These are phyloP conservation scores for Peronospora destructor DNA, from an alignment of 352 stramenopile genomes.

Conservation along the genomic window DNA sequence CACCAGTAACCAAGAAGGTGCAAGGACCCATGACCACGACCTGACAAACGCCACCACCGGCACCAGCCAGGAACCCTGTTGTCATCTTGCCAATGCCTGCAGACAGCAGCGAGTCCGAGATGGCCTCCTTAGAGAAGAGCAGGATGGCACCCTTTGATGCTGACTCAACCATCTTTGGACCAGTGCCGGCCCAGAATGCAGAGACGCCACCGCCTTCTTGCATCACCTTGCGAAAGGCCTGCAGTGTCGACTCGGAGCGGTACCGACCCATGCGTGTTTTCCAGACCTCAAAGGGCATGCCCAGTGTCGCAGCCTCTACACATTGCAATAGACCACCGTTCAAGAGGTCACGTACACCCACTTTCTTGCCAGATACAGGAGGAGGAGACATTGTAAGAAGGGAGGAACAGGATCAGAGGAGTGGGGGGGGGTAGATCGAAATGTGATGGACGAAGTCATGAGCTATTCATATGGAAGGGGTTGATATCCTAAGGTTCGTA, in stretches of 20 bases:
- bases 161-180: conserved; percentile 89
- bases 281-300: conserved; percentile 91
- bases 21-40: conserved; percentile 87
- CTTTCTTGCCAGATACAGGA: conserved; percentile 68
- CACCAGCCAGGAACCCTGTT: conserved; percentile 78
- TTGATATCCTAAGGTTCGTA: conserved; percentile 10
- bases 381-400: conserved; percentile 29
- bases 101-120: conserved; percentile 70
- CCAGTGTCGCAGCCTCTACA: conserved; percentile 82
- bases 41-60: conserved; percentile 82
- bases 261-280: conserved; percentile 90
- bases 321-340: conserved; percentile 84
- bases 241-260: conserved; percentile 65
- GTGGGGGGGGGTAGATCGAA: not conserved
- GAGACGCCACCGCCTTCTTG: conserved; percentile 67
- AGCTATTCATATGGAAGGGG: too few relatives aligned
- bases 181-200: conserved; percentile 85
- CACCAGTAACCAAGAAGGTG: conserved; percentile 87
- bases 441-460: too few relatives aligned
- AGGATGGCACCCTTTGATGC: conserved; percentile 87
- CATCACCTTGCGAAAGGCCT: conserved; percentile 87
- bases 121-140: conserved; percentile 86
- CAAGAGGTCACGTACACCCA: conserved; percentile 65
- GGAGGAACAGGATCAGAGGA: not conserved
- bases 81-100: conserved; percentile 53